Base-by-base conservation (phyloP, 805 yeast genomes). In the Wickerhamomyces ciferrii region DNA sequence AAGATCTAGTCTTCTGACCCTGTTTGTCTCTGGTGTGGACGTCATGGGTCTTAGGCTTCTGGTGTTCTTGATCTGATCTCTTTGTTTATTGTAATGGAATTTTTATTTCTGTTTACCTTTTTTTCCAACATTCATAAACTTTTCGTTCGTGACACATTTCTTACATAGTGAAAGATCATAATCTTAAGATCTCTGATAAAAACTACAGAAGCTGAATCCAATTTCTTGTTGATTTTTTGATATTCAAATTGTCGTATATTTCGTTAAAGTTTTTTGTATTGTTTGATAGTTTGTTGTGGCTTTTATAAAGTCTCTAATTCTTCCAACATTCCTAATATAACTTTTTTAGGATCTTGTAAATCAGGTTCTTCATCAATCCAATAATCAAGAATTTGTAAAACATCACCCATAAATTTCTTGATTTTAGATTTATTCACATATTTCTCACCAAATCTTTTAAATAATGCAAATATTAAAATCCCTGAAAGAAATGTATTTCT, bases 321-420 rank as follows among this genome's bases (percentile, higher is more conserved):
- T 8, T n/a, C 13, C 36, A 45, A 24, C n/a, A 45, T 36, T 15
- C 31, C 27, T 14, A 19, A 15, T 1, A 45, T 31, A 13, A 35
- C 21, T 15, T 13, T 18, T 38, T 24, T 43, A 1, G 52, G 39
- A 20, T 50, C 54, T 18, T 31, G 36, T 2, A 56, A n/a, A 19
- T 52, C 57, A 5, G 56, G 50, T 10, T 47, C 29, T 39, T 57
- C 62, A 2, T 51, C 58, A 6, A 43, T 37, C 61, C 60, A 58
- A 24, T 52, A 58, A 9, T 52, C 52, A n/a, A 47, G 43, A 14
- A 55, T 46, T 1, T 36, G 20, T 2, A 52, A 2, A 2, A 35
- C n/a, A 32, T 51, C 47, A 17, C 32, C 43, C 15, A 52, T 15
- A 10, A 51, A 31, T 5, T 29, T 36, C 10, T 32, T 38, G 3